These are phyloP conservation scores for Pyrus bretschneideri DNA, from an alignment of 306 rosid genomes.

Conservation along the genomic window DNA sequence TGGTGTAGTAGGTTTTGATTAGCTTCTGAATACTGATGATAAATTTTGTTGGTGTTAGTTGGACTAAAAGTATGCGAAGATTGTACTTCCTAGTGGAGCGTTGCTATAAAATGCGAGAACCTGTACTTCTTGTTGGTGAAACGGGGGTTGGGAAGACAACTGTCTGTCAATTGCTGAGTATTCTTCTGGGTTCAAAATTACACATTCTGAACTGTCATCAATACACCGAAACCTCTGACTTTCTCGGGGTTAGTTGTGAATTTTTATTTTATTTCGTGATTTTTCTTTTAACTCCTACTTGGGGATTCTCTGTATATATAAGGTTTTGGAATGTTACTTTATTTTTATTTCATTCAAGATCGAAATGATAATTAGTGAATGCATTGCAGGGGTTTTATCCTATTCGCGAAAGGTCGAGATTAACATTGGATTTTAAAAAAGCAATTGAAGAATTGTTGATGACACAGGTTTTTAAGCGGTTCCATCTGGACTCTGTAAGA, in stretches of 20 bases:
- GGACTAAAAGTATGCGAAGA: slow-evolving; percentile 74
- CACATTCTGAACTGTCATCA: slow-evolving; percentile 92
- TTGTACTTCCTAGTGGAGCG: slow-evolving; percentile 75
- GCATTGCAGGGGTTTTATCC: slow-evolving; percentile 75
- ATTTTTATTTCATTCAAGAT: not conserved
- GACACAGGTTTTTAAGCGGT: slow-evolving; percentile 30
- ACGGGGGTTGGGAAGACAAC: slow-evolving; percentile 99
- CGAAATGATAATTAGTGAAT: slow-evolving; percentile 5
- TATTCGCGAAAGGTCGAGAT: slow-evolving; percentile 62
- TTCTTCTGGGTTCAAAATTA: slow-evolving; percentile 49
- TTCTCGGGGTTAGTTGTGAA: slow-evolving; percentile 73
- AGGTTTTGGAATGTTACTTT: slow-evolving; percentile 1
- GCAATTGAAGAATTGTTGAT: slow-evolving; percentile 43
- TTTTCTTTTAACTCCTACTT: not conserved
- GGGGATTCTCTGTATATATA: not conserved
- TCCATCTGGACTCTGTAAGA: slow-evolving; percentile 48
- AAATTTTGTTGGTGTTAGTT: slow-evolving; percentile 38
- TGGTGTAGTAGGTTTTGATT: not conserved
- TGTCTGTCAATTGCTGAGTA: slow-evolving; percentile 80
- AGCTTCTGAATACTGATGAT: slow-evolving; percentile 1
- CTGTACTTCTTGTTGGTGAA: slow-evolving; percentile 94
- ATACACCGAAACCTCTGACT: slow-evolving; percentile 91
- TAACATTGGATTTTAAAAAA: slow-evolving; percentile 43
- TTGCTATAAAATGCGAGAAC: slow-evolving; percentile 65
- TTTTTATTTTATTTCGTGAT: not conserved